A percentile compares a stretch with the other conserved stretches of the same genome.
phyloP scores from a whole-genome alignment of 257 asterid species.

The Solanum boliviense region DNA sequence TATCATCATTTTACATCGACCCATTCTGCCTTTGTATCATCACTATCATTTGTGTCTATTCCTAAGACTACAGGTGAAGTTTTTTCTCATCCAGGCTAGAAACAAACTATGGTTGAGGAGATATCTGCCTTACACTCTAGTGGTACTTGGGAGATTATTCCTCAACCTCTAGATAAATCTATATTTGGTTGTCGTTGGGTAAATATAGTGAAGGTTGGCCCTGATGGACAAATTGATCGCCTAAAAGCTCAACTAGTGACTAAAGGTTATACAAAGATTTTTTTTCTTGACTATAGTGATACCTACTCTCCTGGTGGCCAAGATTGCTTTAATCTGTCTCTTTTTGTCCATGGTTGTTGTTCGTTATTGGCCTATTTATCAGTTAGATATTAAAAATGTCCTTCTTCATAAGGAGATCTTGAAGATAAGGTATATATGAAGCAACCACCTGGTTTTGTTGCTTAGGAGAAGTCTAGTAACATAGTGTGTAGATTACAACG shows the following conservation, averaged over 20 bases:
- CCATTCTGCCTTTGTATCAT: background rate
- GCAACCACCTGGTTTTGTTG: background rate
- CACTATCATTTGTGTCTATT: background rate
- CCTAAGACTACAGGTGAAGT: background rate
- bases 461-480: background rate
- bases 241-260: background rate
- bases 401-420: background rate
- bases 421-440: background rate
- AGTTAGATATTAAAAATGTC: background rate
- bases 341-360: background rate
- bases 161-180: background rate
- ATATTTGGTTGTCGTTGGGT: background rate
- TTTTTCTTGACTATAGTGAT: background rate
- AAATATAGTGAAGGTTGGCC: background rate
- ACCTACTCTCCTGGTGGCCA: background rate
- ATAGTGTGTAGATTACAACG: background rate
- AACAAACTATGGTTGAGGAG: background rate
- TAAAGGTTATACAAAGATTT: background rate
- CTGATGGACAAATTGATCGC: background rate
- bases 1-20: background rate
- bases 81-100: background rate
- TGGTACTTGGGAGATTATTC: background rate
- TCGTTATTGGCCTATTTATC: background rate
- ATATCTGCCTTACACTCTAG: background rate
- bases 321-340: background rate